Conservation (phyloP, 345 rosid species). For the Iberis pinnata region DNA sequence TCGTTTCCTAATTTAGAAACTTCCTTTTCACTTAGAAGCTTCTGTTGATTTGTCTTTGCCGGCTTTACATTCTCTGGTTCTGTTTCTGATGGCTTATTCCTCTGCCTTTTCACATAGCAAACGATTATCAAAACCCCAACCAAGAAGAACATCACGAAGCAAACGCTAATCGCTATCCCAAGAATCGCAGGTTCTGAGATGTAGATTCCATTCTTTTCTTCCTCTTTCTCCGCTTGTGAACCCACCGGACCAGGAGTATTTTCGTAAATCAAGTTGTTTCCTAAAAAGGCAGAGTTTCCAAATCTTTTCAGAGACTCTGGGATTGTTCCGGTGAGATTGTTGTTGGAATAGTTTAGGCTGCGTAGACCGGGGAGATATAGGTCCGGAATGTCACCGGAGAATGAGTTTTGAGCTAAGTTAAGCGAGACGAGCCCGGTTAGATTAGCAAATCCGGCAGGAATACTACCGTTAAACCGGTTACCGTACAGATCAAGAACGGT, state of each 20-base stretch:
- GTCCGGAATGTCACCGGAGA: constrained; percentile 71
- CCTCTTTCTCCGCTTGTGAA: constrained; percentile 24
- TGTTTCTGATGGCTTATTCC: constrained; percentile 20
- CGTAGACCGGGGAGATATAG: constrained; percentile 42
- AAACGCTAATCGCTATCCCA: constrained; percentile 47
- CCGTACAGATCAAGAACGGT: constrained; percentile 47
- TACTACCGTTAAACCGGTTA: constrained; percentile 62
- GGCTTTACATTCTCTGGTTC: constrained; percentile 17
- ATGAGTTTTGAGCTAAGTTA: constrained; percentile 57
- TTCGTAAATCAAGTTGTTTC: constrained; percentile 49
- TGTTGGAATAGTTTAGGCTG: constrained; percentile 53
- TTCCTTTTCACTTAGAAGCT: constrained; percentile 38
- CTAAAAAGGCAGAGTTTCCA: constrained; percentile 49
- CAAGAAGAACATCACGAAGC: constrained; percentile 37
- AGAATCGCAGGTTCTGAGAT: constrained; percentile 45
- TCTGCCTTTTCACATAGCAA: constrained; percentile 34
- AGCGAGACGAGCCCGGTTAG: constrained; percentile 48
- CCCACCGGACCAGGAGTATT: constrained; percentile 41
- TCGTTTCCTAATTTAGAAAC: constrained; percentile 30
- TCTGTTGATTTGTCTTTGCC: constrained; percentile 19
- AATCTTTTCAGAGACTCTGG: constrained; percentile 63
- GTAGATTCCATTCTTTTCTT: constrained; percentile 17
- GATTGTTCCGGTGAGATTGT: constrained; percentile 55
- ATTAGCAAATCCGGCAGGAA: constrained; percentile 49
- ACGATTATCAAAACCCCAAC: constrained; percentile 38